Percentiles rank a stretch among this genome's conserved stretches.
Evolutionary conservation across 179 eudicot species (phyloP).

Genomic region (Beta macrorhiza): DNA sequence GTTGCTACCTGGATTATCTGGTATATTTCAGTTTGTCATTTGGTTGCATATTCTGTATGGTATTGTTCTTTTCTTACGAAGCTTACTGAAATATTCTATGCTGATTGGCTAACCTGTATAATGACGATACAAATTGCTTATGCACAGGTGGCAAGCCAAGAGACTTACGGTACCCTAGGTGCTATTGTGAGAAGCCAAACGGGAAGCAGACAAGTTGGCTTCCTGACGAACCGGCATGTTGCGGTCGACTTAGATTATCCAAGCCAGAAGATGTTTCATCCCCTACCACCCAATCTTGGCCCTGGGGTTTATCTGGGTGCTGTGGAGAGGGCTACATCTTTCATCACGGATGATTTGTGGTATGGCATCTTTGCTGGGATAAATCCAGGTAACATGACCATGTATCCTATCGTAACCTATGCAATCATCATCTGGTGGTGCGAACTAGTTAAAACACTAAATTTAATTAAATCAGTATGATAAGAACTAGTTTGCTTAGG

Average conservation of each 20-base stretch:
- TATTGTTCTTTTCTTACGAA: background rate
- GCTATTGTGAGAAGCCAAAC: constrained; percentile 95
- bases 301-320: constrained; percentile 96
- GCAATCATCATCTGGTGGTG: background rate
- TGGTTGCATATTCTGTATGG: background rate
- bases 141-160: constrained; percentile 85
- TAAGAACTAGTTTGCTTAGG: too few relatives aligned
- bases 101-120: background rate
- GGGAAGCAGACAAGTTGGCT: constrained; percentile 88
- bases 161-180: constrained; percentile 94
- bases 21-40: background rate
- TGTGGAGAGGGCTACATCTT: constrained; percentile 96
- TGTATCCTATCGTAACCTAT: constrained; percentile 3
- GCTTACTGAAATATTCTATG: background rate
- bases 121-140: background rate
- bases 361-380: constrained; percentile 95
- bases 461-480: too few relatives aligned
- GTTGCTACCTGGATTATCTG: background rate
- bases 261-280: constrained; percentile 96
- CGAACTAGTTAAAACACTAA: background rate
- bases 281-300: constrained; percentile 92
- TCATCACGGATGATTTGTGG: constrained; percentile 93
- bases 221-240: constrained; percentile 92
- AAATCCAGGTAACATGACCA: constrained; percentile 64
- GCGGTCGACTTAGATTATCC: constrained; percentile 96